Base-by-base conservation (phyloP, 176 grass and related monocot genomes). In the Avena atlantica region DNA sequence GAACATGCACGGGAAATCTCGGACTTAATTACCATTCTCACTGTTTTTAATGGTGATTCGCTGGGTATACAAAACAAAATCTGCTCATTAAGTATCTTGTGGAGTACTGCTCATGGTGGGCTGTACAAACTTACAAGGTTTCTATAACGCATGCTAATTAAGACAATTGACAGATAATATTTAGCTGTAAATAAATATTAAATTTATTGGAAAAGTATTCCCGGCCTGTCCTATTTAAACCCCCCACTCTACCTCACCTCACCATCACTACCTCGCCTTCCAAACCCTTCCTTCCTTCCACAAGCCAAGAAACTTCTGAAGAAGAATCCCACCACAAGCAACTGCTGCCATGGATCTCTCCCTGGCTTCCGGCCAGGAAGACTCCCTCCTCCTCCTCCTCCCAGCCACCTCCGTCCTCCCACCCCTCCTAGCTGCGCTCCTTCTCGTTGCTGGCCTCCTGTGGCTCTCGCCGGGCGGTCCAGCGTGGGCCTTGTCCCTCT, bases 391-490 rank as follows among this genome's bases (percentile, higher is more conserved):
- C 59, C 78, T 92, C 13, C 72, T 87, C 45, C 66, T 87, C 21
- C 71, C 74, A 0, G 12, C 62, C 40, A 76, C 81, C 58, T 61
- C 81, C 49, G 45, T 87, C 31, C 62, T 90, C 17, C 84, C 77
- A 4, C 63, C 79, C 2, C 48, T 92, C 17, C 2, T 93, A 25
- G 80, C 77, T 12, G 81, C 75, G 2, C 9, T 89, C 21, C 6
- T 95, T 48, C n/a, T 93, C 10, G 68, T 67, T 13, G 75, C 78
- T 8, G 69, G 51, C 9, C 62, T 93, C 67, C 62, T 93, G 6
- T 81, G 89, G 82, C 79, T 91, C 25, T 74, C 79, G n/a, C 91
- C 91, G 3, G 94, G 94, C 0, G 94, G 94, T 23, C 86, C 92
- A 2, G 91, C 89, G 9, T 95, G 94, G 94, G 86, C 87, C 0